These are phyloP conservation scores for Petrea volubilis DNA, from an alignment of 257 asterid genomes.

Conservation along the genomic window DNA sequence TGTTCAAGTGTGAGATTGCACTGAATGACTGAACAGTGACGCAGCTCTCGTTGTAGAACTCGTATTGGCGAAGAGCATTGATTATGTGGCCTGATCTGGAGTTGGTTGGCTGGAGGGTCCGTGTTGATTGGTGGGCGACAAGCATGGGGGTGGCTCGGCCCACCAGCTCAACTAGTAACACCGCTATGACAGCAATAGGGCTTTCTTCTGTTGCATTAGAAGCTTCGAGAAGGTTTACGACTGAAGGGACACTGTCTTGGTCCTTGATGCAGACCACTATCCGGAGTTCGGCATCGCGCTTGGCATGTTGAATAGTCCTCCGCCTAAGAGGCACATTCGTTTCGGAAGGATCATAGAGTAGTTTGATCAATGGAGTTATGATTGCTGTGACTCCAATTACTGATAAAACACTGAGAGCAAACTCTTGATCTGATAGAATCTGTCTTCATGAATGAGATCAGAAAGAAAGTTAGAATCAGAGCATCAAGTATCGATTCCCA, in stretches of 20 bases:
- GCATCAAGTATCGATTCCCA: no score
- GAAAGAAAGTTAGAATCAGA: no score
- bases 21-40: constrained; percentile 47
- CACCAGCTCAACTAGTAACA: constrained; percentile 42
- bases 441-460: constrained; percentile 8
- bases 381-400: constrained; percentile 38
- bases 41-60: constrained; percentile 40
- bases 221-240: constrained; percentile 52
- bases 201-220: constrained; percentile 47
- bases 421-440: constrained; percentile 38
- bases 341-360: constrained; percentile 36
- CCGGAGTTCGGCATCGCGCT: constrained; percentile 39
- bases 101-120: constrained; percentile 32
- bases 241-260: constrained; percentile 44
- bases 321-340: constrained; percentile 26
- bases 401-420: constrained; percentile 37
- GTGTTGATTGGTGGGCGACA: constrained; percentile 42
- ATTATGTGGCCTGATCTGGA: constrained; percentile 47
- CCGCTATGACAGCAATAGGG: constrained; percentile 47
- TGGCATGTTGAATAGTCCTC: constrained; percentile 46
- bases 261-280: constrained; percentile 45
- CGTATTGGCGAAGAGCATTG: constrained; percentile 52
- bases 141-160: constrained; percentile 60
- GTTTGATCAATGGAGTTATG: constrained; percentile 38
- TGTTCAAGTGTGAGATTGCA: constrained; percentile 37